Evolutionary conservation across 139 green algal genomes (phyloP).

Genomic region (Edaphochlamys debaryana): DNA sequence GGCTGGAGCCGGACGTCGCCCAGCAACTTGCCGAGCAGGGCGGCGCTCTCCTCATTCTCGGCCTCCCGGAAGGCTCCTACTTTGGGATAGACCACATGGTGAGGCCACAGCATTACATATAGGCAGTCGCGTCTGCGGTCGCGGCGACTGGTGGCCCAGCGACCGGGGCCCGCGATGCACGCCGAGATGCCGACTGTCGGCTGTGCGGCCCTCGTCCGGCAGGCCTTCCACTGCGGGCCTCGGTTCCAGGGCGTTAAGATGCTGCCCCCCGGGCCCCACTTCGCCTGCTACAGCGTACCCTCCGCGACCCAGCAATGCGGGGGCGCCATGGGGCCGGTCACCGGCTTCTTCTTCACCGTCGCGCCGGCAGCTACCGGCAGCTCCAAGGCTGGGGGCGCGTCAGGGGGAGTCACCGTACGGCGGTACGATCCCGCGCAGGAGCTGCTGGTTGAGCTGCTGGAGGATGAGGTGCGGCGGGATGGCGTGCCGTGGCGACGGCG

Average conservation of each 20-base stretch:
- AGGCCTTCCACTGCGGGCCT: constrained; percentile 78
- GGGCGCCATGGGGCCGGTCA: constrained; percentile 57
- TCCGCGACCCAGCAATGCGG: neutral
- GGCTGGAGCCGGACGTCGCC: constrained; percentile 72
- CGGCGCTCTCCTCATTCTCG: constrained; percentile 79
- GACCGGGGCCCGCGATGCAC: too few species aligned
- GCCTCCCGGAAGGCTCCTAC: constrained; percentile 72
- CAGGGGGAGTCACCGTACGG: constrained; percentile 61
- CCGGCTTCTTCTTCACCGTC: constrained; percentile 64
- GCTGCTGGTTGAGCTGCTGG: constrained; percentile 68
- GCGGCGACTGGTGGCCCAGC: too few species aligned
- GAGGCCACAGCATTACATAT: neutral
- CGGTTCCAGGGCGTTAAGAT: constrained; percentile 93
- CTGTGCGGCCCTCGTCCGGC: too few species aligned
- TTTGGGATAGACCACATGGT: constrained; percentile 89
- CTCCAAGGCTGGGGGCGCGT: too few species aligned
- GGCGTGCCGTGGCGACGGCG: too few species aligned
- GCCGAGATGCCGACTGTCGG: too few species aligned
- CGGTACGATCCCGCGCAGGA: constrained; percentile 69
- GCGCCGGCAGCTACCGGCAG: too few species aligned
- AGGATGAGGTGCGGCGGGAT: constrained; percentile 65
- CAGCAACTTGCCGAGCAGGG: constrained; percentile 63
- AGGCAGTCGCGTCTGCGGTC: too few species aligned
- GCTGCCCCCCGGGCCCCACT: constrained; percentile 86
- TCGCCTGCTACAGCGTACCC: constrained; percentile 73